Evolutionary conservation across 371 early-diverging fungal genomes (phyloP), one percentile per base, ranked within the genome.

Genomic region (Circinella umbellata): DNA sequence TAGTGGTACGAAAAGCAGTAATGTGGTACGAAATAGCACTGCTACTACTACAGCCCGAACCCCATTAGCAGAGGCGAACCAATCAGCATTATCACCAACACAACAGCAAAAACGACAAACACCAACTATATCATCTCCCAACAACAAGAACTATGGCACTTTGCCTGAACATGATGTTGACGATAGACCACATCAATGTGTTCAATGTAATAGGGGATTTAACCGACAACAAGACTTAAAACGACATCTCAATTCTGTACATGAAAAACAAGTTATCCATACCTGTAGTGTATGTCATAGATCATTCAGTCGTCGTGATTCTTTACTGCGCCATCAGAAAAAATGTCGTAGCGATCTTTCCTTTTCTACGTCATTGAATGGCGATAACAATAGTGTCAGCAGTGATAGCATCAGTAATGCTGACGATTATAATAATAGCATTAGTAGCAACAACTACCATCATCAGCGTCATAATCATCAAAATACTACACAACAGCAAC

Each of bases 161-260:
- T 38, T 38, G 42, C n/a, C 51, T 13, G 51, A 38, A 27, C 42
- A 27, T 18, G 7, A 61, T 27, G n/a, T 4, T 39, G 42, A 38
- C 15, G 42, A 61, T 17, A 61, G 53, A 9, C 53, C 65, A 4
- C 37, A 64, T 17, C 37, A 3, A 14, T 53, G 65, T 18, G 14
- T 0, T n/a, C 18, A 53, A 10, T 64, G 65, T 18, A 51, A 34
- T 1, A 34, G 9, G 6, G 5, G 51, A 51, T 64, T 64, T 37
- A 64, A 53, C 9, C 65, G 65, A 11, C 35, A 37, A 64, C 53
- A 64, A 20, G 65, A 64, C 53, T 48, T 64, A 34, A 64, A 53
- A 11, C 49, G 65, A 49, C 65, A 64, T 11, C n/a, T 11, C 3
- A 53, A 36, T 15, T 35, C 51, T 11, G 35, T 53, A 3, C 65